These are phyloP conservation scores for Paxillus rubicundulus DNA, from an alignment of 768 basidiomycete genomes.

Conservation along the genomic window DNA sequence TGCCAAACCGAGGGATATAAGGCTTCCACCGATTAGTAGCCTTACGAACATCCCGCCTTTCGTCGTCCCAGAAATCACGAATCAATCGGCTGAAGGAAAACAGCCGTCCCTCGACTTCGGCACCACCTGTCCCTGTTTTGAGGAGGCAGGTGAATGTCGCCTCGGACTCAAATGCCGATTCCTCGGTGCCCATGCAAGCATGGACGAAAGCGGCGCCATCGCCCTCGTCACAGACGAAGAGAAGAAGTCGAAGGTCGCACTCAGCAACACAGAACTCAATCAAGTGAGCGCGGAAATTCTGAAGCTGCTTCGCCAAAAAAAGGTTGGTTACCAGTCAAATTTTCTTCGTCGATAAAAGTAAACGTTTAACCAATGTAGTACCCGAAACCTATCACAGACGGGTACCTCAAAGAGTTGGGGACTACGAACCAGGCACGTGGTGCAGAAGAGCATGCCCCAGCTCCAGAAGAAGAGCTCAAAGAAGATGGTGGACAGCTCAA, in stretches of 20 bases:
- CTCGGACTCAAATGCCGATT: constrained; percentile 88
- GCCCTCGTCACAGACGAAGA: constrained; percentile 54
- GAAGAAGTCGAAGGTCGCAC: constrained; percentile 48
- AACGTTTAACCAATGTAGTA: constrained; percentile 43
- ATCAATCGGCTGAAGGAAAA: neutral
- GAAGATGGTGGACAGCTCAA: neutral
- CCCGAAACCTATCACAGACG: constrained; percentile 58
- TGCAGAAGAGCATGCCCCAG: neutral
- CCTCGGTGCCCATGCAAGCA: constrained; percentile 69
- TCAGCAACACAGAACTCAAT: constrained; percentile 64
- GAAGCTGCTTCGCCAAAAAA: constrained; percentile 62
- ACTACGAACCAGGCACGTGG: constrained; percentile 19
- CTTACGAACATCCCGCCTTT: constrained; percentile 53
- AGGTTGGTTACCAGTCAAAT: constrained; percentile 41
- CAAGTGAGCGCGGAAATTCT: constrained; percentile 56
- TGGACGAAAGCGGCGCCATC: constrained; percentile 44
- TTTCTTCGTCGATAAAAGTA: neutral
- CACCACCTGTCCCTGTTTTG: constrained; percentile 26
- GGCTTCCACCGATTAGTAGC: constrained; percentile 46
- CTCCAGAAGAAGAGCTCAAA: constrained; percentile 16
- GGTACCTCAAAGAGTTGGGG: constrained; percentile 57
- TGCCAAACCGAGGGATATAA: constrained; percentile 72
- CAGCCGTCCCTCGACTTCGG: constrained; percentile 17
- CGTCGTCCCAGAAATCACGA: constrained; percentile 25
- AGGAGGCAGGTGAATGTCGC: constrained; percentile 31